Evolutionary conservation across 805 yeast species (phyloP).

Genomic region (Pichia membranifaciens): DNA sequence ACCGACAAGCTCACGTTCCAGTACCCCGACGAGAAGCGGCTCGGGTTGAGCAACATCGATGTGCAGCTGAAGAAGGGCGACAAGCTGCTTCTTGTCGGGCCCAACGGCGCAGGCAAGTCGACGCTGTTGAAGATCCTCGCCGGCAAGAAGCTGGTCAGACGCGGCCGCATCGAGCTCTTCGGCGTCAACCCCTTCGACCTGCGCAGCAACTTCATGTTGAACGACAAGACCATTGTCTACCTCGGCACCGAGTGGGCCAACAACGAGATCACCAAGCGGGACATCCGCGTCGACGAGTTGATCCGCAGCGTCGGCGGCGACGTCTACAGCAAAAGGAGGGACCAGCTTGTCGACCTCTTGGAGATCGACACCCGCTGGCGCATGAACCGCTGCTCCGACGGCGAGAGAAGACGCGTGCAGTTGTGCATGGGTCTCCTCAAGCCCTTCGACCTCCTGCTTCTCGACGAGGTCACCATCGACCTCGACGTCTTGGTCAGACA

Average conservation of each 20-base stretch:
- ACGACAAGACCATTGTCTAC: conserved; percentile 44
- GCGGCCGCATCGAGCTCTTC: conserved; percentile 65
- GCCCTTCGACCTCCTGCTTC: conserved; percentile 82
- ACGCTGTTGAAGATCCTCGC: conserved; percentile 80
- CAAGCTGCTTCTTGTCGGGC: conserved; percentile 78
- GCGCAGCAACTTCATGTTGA: conserved; percentile 13
- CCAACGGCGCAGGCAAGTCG: conserved; percentile 97
- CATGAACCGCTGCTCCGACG: conserved; percentile 89
- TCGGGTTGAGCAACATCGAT: conserved; percentile 63
- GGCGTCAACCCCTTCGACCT: conserved; percentile 77
- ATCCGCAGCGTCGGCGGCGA: conserved; percentile 82
- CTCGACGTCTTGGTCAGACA: conserved; percentile 87
- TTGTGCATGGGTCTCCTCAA: conserved; percentile 85
- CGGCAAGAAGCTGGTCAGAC: conserved; percentile 80
- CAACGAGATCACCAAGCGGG: conserved; percentile 83
- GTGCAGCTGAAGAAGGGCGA: conserved; percentile 63
- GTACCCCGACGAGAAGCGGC: conserved; percentile 50
- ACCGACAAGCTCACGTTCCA: conserved; percentile 62
- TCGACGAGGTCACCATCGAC: conserved; percentile 97
- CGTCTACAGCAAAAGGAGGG: conserved; percentile 64
- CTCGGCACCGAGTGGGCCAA: conserved; percentile 98
- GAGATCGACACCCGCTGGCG: conserved; percentile 89
- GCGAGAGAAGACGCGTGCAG: conserved; percentile 92
- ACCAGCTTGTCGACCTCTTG: conserved; percentile 63
- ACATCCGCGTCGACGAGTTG: conserved; percentile 77